phyloP scores from a whole-genome alignment of 192 early-diverging fungal genomes.

The Geranomyces variabilis region DNA sequence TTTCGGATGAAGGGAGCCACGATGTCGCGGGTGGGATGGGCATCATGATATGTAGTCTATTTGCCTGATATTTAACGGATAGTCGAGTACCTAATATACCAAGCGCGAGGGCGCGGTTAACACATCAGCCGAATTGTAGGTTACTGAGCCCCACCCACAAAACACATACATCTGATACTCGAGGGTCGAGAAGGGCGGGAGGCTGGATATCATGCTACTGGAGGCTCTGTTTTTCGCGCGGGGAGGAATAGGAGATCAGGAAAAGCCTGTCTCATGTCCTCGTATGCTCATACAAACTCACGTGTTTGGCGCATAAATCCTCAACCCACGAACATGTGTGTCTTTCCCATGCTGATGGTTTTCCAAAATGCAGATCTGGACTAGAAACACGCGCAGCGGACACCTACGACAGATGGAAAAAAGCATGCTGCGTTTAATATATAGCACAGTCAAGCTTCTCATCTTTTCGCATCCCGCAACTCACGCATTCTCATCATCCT shows the following conservation, averaged over 20 bases:
- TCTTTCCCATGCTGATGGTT: conserved; percentile 86
- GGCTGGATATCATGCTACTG: conserved; percentile 41
- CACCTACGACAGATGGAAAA: neutral
- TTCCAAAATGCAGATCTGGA: conserved; percentile 71
- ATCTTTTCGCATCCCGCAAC: too few species aligned
- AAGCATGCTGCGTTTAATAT: too few species aligned
- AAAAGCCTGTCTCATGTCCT: too few species aligned
- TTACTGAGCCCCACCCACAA: neutral
- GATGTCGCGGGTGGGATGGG: too few species aligned
- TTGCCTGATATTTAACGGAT: conserved; percentile 30
- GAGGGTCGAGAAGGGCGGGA: conserved; percentile 49
- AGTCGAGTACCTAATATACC: conserved; percentile 45
- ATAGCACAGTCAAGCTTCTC: neutral
- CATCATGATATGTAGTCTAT: too few species aligned
- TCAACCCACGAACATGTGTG: conserved; percentile 78
- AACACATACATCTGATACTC: conserved; percentile 51
- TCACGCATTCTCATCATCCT: conserved; percentile 35
- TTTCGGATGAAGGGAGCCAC: too few species aligned
- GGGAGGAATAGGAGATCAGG: too few species aligned
- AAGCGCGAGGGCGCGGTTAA: too few species aligned
- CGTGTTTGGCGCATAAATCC: conserved; percentile 61
- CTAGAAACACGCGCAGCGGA: conserved; percentile 61
- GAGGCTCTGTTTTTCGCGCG: too few species aligned
- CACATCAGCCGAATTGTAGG: too few species aligned
- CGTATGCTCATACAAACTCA: too few species aligned